A percentile compares a stretch with the other conserved stretches of the same genome.
Evolutionary conservation across 2,329 filamentous ascomycete genomes (phyloP).

Genomic region (Huntiella savannae): DNA sequence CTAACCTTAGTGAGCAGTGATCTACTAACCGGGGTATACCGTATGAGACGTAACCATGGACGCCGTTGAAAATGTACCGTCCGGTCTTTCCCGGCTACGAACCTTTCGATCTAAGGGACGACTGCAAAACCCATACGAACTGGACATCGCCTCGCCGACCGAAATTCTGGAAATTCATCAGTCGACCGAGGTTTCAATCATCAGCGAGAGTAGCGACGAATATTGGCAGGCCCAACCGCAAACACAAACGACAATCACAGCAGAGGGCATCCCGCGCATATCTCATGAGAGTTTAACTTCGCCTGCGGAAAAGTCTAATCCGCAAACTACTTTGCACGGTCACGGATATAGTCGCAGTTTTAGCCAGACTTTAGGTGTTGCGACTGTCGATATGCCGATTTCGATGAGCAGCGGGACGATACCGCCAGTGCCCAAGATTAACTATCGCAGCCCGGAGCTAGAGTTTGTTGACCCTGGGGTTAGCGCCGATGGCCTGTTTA

Average conservation of each 20-base stretch:
- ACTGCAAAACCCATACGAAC: conserved; percentile 1
- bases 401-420: not conserved
- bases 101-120: conserved; percentile 3
- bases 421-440: not conserved
- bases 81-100: conserved; percentile 4
- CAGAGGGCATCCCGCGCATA: not conserved
- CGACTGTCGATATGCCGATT: not conserved
- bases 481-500: conserved; percentile 1
- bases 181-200: conserved; percentile 5
- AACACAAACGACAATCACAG: not conserved
- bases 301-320: not conserved
- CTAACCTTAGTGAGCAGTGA: no score
- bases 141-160: not conserved
- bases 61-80: not conserved
- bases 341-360: conserved; percentile 1
- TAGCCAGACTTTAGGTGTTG: not conserved
- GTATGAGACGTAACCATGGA: no score
- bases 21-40: no score
- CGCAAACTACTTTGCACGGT: not conserved
- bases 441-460: not conserved
- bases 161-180: conserved; percentile 8
- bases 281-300: not conserved
- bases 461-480: not conserved
- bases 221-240: not conserved
- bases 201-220: not conserved